Conservation (phyloP, 169 alveolate genomes). For the Eimeria tenella region DNA sequence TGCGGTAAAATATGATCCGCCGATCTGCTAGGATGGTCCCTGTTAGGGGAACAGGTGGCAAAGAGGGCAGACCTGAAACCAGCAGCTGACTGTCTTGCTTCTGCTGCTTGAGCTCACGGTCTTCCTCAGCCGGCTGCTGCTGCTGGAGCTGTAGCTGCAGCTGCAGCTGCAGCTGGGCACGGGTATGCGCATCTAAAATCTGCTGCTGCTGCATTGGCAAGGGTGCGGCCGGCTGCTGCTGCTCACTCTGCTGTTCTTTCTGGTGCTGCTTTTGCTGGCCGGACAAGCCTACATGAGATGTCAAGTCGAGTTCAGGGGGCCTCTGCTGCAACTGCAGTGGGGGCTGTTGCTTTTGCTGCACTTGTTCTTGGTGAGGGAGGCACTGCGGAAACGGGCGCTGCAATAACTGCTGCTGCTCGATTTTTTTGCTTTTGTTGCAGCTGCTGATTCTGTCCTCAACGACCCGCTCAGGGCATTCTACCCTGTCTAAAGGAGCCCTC, state of each 20-base stretch:
- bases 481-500: too few species aligned
- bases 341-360: too few species aligned
- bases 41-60: neutral
- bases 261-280: neutral
- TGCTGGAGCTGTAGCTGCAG: neutral
- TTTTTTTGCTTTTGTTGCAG: too few species aligned
- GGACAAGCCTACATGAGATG: too few species aligned
- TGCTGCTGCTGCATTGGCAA: neutral
- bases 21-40: conserved; percentile 41
- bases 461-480: too few species aligned
- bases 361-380: too few species aligned
- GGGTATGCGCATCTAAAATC: neutral
- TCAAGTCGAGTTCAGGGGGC: too few species aligned
- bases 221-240: neutral
- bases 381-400: too few species aligned
- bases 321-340: too few species aligned
- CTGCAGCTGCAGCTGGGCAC: neutral
- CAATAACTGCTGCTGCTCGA: too few species aligned
- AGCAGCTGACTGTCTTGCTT: neutral
- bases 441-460: too few species aligned
- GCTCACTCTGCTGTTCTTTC: neutral
- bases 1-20: conserved; percentile 75
- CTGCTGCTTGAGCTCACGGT: neutral
- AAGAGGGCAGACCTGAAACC: neutral
- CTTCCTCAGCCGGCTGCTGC: neutral